Base-by-base conservation (phyloP, 495 filamentous ascomycete genomes). In the Penicillium lagena region DNA sequence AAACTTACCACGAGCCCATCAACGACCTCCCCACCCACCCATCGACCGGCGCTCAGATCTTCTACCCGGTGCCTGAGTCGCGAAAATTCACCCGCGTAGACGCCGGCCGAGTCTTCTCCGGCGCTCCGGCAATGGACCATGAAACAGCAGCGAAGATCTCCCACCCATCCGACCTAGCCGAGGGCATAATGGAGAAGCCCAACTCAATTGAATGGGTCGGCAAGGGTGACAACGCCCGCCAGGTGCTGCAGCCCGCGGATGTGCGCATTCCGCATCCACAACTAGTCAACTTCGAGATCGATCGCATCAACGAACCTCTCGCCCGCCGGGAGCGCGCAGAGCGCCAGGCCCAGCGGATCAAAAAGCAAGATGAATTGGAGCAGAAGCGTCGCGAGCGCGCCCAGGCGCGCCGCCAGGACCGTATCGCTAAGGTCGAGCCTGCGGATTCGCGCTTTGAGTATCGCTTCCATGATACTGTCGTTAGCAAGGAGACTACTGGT, bases 11-110 rank as follows among this genome's bases (percentile, higher is more conserved):
- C 59, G 93, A 98, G 73, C 73, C 83, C 37, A 91, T 96, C 64
- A 95, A 96, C 65, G 90, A 96, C 58, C 78, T 98, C 7, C 83
- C 84, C 44, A 81, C 89, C 28, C 90, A 96, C 66, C 78, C 79
- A 27, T 63, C 79, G 38, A 96, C 93, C 0, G 75, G 76, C 38
- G 76, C 83, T 44, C 93, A 97, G 68, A 78, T 95, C 34, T 98
- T 96, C 68, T 78, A 87, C 61, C 93, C 94, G 4, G 80, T 83
- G 37, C 85, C 93, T 9, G 93, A 98, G 65, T 95, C 90, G 12
- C 83, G 88, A 14, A 70, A 82, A 31, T 97, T 96, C 64, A 96
- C 86, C 6, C 87, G 94, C 60, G 77, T 67, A 27, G 91, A 97
- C 61, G 94, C 93, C 7, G 94, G 85, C 32, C 82, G 84, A 51